Conservation (phyloP, 2,329 filamentous ascomycete genomes). For the Fusarium cicatricum region DNA sequence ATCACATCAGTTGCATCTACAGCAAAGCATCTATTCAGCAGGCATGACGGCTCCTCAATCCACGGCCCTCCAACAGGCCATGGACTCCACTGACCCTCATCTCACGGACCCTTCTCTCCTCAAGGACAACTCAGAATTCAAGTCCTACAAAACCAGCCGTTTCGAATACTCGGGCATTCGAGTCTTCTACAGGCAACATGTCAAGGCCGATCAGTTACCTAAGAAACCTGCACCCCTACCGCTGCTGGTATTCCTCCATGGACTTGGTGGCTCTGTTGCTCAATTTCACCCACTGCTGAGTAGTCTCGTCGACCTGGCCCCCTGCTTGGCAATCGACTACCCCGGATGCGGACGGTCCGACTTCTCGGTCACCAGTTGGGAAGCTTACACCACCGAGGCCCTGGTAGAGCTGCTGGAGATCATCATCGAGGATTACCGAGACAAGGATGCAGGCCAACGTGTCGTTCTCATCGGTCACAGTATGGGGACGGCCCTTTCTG, state of each 20-base stretch:
- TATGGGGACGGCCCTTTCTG: conserved; percentile 83
- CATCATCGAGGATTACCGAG: conserved; percentile 77
- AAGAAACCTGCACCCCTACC: conserved; percentile 77
- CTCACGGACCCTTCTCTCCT: conserved; percentile 80
- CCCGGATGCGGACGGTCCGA: conserved; percentile 87
- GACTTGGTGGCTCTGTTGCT: conserved; percentile 88
- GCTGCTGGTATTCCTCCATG: conserved; percentile 89
- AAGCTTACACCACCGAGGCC: conserved; percentile 80
- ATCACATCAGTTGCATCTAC: neutral
- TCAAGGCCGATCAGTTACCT: conserved; percentile 83
- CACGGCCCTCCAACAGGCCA: conserved; percentile 32
- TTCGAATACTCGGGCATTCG: conserved; percentile 80
- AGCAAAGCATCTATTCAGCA: conserved; percentile 5
- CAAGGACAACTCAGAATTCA: conserved; percentile 75
- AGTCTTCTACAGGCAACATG: conserved; percentile 84
- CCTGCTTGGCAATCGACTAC: conserved; percentile 84
- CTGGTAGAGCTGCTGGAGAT: conserved; percentile 77
- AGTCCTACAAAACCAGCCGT: conserved; percentile 74
- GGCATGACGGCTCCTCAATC: conserved; percentile 36
- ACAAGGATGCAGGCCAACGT: conserved; percentile 70
- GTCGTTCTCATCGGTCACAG: conserved; percentile 88
- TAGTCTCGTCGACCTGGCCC: conserved; percentile 82
- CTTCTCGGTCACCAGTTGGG: conserved; percentile 75
- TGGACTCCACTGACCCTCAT: conserved; percentile 50
- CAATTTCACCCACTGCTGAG: conserved; percentile 86